Percentiles rank a stretch among this genome's conserved stretches.
Conservation (phyloP, 768 basidiomycete species). For the Naganishia kalamii region DNA sequence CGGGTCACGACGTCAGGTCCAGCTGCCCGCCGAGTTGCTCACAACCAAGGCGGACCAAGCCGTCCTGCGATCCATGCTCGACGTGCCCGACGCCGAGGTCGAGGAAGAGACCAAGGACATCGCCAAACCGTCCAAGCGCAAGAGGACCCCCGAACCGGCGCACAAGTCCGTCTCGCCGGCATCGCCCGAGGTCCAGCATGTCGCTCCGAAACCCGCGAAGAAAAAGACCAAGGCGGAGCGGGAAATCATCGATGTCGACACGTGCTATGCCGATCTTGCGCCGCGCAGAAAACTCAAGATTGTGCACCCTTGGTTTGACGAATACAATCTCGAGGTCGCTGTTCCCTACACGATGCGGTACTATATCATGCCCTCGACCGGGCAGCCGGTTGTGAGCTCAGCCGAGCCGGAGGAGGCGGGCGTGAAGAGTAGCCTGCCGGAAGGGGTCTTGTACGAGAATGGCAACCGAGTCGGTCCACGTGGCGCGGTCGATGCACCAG, state of each 20-base stretch:
- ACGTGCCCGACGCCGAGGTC: background rate
- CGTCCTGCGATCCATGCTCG: background rate
- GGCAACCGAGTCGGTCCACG: slow-evolving; percentile 7
- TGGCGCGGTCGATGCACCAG: slow-evolving; percentile 3
- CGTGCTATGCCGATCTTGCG: background rate
- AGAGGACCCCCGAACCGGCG: background rate
- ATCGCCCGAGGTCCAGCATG: background rate
- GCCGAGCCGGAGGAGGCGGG: background rate
- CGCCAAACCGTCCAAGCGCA: background rate
- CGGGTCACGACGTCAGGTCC: background rate
- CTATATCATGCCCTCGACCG: slow-evolving; percentile 1
- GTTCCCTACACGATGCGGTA: slow-evolving; percentile 8
- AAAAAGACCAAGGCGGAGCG: background rate
- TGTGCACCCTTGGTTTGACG: slow-evolving; percentile 8
- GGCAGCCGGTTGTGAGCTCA: slow-evolving; percentile 1
- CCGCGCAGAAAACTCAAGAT: background rate
- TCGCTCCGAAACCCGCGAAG: background rate
- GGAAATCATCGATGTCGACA: background rate
- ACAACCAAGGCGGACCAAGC: background rate
- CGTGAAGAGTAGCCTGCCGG: background rate
- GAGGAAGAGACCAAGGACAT: background rate
- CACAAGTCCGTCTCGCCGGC: background rate
- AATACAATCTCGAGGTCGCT: background rate
- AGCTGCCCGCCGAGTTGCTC: background rate
- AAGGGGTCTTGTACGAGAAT: slow-evolving; percentile 6